Conservation (phyloP, 495 filamentous ascomycete species). For the Echria macrotheca region DNA sequence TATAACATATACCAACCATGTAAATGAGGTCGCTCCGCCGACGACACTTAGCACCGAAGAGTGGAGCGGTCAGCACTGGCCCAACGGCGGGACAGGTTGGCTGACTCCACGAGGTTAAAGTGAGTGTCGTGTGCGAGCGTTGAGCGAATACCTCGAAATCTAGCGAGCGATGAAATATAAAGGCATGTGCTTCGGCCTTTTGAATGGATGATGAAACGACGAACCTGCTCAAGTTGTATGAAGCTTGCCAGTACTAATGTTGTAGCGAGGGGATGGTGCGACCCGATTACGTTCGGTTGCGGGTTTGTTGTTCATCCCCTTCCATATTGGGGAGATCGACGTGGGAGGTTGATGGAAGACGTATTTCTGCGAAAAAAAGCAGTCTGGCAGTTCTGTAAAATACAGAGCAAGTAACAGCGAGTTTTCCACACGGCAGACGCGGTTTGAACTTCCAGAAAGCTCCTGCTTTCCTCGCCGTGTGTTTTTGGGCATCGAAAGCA, state of each 20-base stretch:
- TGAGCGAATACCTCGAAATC: slow-evolving; percentile 45
- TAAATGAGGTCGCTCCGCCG: slow-evolving; percentile 51
- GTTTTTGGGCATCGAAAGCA: no score
- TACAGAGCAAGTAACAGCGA: background rate
- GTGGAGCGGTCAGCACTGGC: slow-evolving; percentile 31
- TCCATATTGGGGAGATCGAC: slow-evolving; percentile 1
- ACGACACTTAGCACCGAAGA: slow-evolving; percentile 55
- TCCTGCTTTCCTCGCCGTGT: no score
- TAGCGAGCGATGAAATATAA: slow-evolving; percentile 18
- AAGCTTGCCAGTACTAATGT: background rate
- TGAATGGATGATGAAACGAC: background rate
- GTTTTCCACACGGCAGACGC: no score
- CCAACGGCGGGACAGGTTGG: slow-evolving; percentile 8
- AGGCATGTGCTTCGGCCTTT: background rate
- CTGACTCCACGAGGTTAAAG: slow-evolving; percentile 56
- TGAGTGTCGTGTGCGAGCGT: slow-evolving; percentile 52
- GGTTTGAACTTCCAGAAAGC: no score
- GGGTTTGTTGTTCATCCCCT: background rate
- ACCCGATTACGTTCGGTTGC: background rate
- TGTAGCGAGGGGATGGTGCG: no score
- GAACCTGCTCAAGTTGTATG: background rate
- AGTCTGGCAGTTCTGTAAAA: background rate
- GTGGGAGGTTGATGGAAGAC: background rate
- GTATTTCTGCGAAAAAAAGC: background rate
- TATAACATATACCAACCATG: slow-evolving; percentile 41